A percentile compares a stretch with the other conserved stretches of the same genome.
Evolutionary conservation across 257 asterid genomes (phyloP).

Genomic region (Asclepias syriaca): DNA sequence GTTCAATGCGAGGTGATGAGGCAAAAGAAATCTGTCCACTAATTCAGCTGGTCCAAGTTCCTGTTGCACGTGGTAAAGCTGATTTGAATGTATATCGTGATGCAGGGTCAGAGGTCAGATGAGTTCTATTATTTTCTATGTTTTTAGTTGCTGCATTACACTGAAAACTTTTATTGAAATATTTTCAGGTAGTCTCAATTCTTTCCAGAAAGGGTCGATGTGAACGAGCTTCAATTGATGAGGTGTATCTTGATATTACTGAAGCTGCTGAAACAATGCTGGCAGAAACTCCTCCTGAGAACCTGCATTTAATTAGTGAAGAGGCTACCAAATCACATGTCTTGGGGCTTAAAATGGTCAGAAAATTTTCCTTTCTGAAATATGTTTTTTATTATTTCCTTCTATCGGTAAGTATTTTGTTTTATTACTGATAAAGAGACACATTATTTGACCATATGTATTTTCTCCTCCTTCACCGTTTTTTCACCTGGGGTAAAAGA

Average conservation of each 20-base stretch:
- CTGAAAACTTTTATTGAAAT: constrained; percentile 13
- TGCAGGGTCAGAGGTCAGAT: constrained; percentile 91
- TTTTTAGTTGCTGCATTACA: constrained; percentile 10
- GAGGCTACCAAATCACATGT: constrained; percentile 79
- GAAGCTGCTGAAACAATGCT: constrained; percentile 83
- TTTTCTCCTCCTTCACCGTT: not conserved
- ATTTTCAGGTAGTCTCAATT: constrained; percentile 73
- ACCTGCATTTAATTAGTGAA: constrained; percentile 48
- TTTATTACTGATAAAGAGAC: not conserved
- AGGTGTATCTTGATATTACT: constrained; percentile 93
- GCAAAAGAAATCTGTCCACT: constrained; percentile 84
- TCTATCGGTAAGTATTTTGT: not conserved
- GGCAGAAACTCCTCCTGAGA: constrained; percentile 52
- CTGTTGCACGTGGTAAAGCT: constrained; percentile 95
- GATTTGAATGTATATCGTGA: constrained; percentile 69
- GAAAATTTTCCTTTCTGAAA: constrained; percentile 1
- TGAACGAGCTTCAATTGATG: constrained; percentile 98
- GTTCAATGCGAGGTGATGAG: constrained; percentile 96
- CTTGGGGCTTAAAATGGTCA: constrained; percentile 72
- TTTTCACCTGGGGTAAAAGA: not conserved
- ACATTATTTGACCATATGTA: not conserved
- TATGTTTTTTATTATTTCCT: not conserved
- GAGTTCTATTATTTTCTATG: constrained; percentile 8
- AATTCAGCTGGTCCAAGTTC: constrained; percentile 94
- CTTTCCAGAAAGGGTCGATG: constrained; percentile 81